Evolutionary conservation across 331 rosid species (phyloP).

Genomic region (Malus hybrid): DNA sequence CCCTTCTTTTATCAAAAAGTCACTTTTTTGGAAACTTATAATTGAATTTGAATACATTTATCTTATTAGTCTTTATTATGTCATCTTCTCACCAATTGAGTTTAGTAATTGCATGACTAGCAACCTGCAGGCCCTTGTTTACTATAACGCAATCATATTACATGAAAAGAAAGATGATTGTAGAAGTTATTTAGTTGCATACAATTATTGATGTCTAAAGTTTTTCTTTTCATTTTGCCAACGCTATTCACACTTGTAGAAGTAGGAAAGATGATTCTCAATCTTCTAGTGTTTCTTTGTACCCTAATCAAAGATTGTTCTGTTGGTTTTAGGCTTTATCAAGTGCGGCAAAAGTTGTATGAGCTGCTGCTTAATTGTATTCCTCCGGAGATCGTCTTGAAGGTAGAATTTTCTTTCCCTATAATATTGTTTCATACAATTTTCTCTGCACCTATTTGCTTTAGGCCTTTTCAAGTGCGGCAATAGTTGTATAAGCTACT

Average conservation of each 20-base stretch:
- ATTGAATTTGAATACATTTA: not conserved
- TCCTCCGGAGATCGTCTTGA: slow-evolving; percentile 84
- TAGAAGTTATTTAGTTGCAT: not conserved
- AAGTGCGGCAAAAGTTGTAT: slow-evolving; percentile 82
- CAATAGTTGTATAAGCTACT: slow-evolving; percentile 72
- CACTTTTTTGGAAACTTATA: not conserved
- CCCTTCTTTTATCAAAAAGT: not conserved
- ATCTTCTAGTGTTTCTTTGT: not conserved
- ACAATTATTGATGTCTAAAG: not conserved
- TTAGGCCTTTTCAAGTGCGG: slow-evolving; percentile 60
- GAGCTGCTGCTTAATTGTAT: slow-evolving; percentile 89
- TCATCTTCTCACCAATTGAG: too few relatives aligned
- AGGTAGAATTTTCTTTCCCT: slow-evolving; percentile 39
- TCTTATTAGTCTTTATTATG: too few relatives aligned
- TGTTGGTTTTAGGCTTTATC: slow-evolving; percentile 50
- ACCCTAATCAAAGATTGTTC: not conserved
- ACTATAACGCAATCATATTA: not conserved
- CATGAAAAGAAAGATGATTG: not conserved
- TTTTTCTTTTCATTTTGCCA: not conserved
- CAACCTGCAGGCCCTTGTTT: too few relatives aligned
- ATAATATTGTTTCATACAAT: not conserved
- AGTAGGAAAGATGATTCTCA: not conserved
- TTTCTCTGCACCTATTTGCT: slow-evolving; percentile 3
- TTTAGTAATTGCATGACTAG: not conserved
- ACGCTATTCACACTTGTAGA: not conserved